phyloP scores from a whole-genome alignment of 139 green algal species.

The Chlorella ohadii region DNA sequence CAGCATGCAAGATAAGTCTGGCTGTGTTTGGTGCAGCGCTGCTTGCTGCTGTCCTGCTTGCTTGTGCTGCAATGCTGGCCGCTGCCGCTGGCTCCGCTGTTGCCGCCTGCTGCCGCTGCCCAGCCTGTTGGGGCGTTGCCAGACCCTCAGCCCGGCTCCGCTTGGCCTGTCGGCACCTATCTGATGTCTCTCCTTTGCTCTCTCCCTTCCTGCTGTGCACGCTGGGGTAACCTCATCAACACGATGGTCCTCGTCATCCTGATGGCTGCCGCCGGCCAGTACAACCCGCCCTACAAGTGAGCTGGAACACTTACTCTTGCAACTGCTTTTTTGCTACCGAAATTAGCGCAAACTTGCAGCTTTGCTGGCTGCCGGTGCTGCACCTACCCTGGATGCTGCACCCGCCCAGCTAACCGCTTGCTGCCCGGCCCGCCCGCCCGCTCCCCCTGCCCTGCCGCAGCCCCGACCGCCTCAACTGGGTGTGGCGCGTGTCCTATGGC shows the following conservation, averaged over 20 bases:
- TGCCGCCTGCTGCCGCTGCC: background rate
- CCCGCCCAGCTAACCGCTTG: background rate
- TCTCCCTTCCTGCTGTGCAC: background rate
- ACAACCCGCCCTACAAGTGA: slow-evolving; percentile 10
- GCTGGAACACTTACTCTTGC: no score
- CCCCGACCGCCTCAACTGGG: background rate
- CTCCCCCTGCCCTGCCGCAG: background rate
- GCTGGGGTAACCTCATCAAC: slow-evolving; percentile 44
- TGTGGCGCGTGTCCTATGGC: slow-evolving; percentile 53
- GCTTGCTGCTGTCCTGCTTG: background rate
- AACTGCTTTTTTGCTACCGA: no score
- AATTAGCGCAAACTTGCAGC: background rate
- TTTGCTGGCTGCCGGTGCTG: no score
- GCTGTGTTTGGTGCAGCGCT: background rate
- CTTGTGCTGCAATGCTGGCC: no score
- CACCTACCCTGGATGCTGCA: no score
- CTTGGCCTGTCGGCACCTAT: no score
- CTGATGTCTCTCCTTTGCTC: background rate
- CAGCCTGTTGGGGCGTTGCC: background rate
- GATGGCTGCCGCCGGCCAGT: slow-evolving; percentile 21
- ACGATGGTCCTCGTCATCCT: slow-evolving; percentile 30
- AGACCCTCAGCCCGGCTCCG: no score
- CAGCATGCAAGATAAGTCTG: slow-evolving; percentile 11
- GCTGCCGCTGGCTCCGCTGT: background rate
- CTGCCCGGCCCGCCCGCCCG: background rate